Conservation (phyloP, 345 rosid genomes). For the Lagerstroemia speciosa region DNA sequence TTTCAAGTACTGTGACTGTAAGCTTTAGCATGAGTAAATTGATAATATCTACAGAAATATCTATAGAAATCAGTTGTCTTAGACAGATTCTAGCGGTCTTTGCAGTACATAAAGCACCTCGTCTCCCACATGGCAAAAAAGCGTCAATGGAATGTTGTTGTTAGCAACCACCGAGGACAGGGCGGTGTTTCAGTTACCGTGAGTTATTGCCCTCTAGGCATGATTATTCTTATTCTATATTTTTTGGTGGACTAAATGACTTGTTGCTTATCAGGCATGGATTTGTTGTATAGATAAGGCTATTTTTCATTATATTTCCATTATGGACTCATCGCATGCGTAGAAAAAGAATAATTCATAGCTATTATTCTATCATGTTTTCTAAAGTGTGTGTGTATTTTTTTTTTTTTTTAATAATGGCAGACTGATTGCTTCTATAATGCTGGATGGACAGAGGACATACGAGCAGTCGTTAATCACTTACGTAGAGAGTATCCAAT, state of each 20-base stretch:
- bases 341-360: not conserved
- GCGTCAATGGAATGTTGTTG: slow-evolving; percentile 70
- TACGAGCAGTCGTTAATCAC: slow-evolving; percentile 37
- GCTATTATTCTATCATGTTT: not conserved
- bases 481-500: slow-evolving; percentile 47
- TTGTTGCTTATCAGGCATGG: not conserved
- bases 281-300: not conserved
- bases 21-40: not conserved
- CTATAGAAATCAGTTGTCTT: not conserved
- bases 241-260: too few relatives aligned
- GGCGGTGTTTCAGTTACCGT: slow-evolving; percentile 86
- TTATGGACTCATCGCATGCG: not conserved
- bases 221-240: not conserved
- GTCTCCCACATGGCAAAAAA: slow-evolving; percentile 47
- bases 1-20: not conserved
- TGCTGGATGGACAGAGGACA: slow-evolving; percentile 92
- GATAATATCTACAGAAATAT: too few relatives aligned
- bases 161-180: slow-evolving; percentile 82
- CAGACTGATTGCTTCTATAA: slow-evolving; percentile 92
- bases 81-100: not conserved
- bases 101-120: slow-evolving; percentile 71
- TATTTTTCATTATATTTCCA: not conserved
- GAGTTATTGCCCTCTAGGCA: slow-evolving; percentile 19
- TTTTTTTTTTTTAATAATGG: slow-evolving; percentile 5
- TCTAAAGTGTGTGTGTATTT: too few relatives aligned